Evolutionary conservation across 1,284 basidiomycete species (phyloP).

Genomic region (Fistulina hepatica): DNA sequence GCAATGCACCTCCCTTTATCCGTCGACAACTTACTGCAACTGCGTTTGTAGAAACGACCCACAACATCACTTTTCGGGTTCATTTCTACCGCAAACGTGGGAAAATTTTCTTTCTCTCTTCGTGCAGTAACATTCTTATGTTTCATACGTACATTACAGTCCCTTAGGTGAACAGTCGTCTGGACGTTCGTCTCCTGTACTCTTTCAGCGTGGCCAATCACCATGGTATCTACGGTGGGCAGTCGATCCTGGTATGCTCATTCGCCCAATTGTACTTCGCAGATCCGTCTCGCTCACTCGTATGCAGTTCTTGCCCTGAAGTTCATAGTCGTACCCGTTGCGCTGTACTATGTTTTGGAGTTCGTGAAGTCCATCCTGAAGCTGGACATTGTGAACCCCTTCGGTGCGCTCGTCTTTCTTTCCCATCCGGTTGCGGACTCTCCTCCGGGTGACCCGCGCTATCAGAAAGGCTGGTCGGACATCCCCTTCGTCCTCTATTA

Average conservation of each 20-base stretch:
- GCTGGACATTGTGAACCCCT: constrained; percentile 55
- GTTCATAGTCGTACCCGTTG: constrained; percentile 56
- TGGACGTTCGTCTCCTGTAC: neutral
- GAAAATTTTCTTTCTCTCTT: neutral
- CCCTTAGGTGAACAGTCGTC: neutral
- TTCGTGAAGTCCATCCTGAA: constrained; percentile 31
- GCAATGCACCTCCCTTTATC: neutral
- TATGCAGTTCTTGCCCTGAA: constrained; percentile 54
- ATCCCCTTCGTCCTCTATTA: constrained; percentile 74
- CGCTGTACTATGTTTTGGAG: constrained; percentile 69
- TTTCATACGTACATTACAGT: neutral
- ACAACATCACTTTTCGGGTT: neutral
- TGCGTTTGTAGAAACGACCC: neutral
- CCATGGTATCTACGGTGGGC: constrained; percentile 48
- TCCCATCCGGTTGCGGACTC: constrained; percentile 56
- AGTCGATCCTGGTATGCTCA: constrained; percentile 50
- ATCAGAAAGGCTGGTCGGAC: constrained; percentile 72
- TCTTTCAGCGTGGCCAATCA: neutral
- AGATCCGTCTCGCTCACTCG: neutral
- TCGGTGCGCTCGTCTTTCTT: constrained; percentile 65
- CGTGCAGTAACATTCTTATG: too few relatives aligned
- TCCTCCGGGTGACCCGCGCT: constrained; percentile 43
- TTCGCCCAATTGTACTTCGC: neutral
- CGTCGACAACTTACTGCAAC: neutral
- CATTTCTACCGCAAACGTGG: neutral